These are phyloP conservation scores for Podospora bellae-mahoneyi DNA, from an alignment of 495 filamentous ascomycete genomes.

Conservation along the genomic window DNA sequence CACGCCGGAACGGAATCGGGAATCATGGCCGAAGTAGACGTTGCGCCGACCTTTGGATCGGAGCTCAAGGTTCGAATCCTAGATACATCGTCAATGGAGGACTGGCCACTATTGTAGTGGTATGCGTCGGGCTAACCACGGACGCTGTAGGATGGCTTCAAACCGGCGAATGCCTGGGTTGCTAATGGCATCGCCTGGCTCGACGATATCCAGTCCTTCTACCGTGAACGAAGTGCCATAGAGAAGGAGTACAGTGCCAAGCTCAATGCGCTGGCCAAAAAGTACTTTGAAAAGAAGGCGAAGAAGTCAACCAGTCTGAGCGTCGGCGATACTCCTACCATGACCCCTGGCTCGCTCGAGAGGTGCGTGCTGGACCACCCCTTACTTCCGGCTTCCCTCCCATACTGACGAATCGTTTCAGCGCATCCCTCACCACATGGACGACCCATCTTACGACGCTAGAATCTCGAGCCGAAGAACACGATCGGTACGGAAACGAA, in stretches of 20 bases:
- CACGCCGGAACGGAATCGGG: not conserved
- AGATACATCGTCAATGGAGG: not conserved
- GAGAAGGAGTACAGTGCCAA: slow-evolving; percentile 95
- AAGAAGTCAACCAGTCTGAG: slow-evolving; percentile 85
- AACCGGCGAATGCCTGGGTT: slow-evolving; percentile 89
- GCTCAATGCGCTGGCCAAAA: slow-evolving; percentile 81
- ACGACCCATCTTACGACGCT: slow-evolving; percentile 85
- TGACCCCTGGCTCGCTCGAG: slow-evolving; percentile 94
- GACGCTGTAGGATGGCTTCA: slow-evolving; percentile 76
- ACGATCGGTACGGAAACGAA: slow-evolving; percentile 76
- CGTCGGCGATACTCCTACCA: slow-evolving; percentile 86
- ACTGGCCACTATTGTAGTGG: not conserved
- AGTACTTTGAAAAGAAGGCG: slow-evolving; percentile 93
- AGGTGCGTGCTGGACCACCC: slow-evolving; percentile 47
- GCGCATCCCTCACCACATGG: slow-evolving; percentile 95
- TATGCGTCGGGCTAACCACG: slow-evolving; percentile 16
- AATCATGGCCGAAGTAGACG: slow-evolving; percentile 70
- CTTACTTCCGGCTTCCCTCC: not conserved
- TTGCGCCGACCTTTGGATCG: slow-evolving; percentile 76
- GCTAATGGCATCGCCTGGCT: slow-evolving; percentile 87
- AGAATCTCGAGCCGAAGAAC: slow-evolving; percentile 82
- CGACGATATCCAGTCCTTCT: slow-evolving; percentile 95
- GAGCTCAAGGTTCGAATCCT: slow-evolving; percentile 73
- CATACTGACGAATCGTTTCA: slow-evolving; percentile 27
- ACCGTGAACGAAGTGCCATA: slow-evolving; percentile 86